These are phyloP conservation scores for Apium graveolens DNA, from an alignment of 129 eudicot species.

Conservation along the genomic window DNA sequence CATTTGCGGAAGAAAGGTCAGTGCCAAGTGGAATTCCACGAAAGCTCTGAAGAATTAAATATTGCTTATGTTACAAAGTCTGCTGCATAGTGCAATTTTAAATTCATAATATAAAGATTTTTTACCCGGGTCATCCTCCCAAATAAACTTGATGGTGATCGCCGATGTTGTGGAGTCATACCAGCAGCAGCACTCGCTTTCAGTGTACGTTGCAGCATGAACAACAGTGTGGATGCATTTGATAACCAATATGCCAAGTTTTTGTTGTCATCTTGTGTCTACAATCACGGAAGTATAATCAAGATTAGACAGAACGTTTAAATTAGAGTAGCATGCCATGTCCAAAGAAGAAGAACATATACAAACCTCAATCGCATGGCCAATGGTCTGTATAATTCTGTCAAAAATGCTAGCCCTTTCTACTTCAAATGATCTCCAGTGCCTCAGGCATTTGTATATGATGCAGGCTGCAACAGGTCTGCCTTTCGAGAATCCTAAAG, in stretches of 20 bases:
- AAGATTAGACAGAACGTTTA: background rate
- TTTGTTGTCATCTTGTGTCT: slow-evolving; percentile 87
- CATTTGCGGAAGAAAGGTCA: slow-evolving; percentile 40
- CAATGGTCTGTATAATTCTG: slow-evolving; percentile 78
- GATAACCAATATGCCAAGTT: slow-evolving; percentile 82
- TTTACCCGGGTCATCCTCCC: slow-evolving; percentile 90
- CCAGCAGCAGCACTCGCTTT: slow-evolving; percentile 71
- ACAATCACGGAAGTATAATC: slow-evolving; percentile 17
- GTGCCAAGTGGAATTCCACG: slow-evolving; percentile 74
- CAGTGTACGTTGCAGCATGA: slow-evolving; percentile 69
- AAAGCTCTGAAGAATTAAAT: slow-evolving; percentile 54
- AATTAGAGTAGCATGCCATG: background rate
- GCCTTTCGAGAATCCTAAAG: slow-evolving; percentile 75
- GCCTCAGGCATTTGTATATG: slow-evolving; percentile 81
- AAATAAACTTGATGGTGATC: slow-evolving; percentile 52
- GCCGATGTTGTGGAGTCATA: slow-evolving; percentile 47
- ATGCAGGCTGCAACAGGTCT: slow-evolving; percentile 93
- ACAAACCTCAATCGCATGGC: slow-evolving; percentile 84
- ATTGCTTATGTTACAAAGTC: background rate
- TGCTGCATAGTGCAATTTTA: background rate
- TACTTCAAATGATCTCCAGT: slow-evolving; percentile 91
- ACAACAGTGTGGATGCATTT: slow-evolving; percentile 70
- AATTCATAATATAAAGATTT: background rate
- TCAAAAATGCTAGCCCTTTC: slow-evolving; percentile 89
- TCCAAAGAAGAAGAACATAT: background rate